phyloP scores from a whole-genome alignment of 352 stramenopile genomes.

The Phytophthora litchii region DNA sequence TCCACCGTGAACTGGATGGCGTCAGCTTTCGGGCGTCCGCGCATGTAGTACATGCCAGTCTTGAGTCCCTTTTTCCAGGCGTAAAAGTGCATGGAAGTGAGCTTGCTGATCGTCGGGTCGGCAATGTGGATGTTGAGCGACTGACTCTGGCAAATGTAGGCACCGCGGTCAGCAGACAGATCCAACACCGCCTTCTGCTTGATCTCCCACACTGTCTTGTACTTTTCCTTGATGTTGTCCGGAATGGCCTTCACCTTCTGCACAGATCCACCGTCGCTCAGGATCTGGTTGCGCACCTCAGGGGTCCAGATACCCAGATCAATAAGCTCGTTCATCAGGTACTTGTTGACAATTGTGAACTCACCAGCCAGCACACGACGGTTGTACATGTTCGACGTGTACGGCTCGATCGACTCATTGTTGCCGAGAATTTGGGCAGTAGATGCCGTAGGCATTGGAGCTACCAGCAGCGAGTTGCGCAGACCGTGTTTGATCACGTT shows the following conservation, averaged over 20 bases:
- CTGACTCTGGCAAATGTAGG: slow-evolving; percentile 98
- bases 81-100: slow-evolving; percentile 99
- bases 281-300: slow-evolving; percentile 98
- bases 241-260: slow-evolving; percentile 92
- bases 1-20: slow-evolving; percentile 99
- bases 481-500: slow-evolving; percentile 96
- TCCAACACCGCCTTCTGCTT: slow-evolving; percentile 98
- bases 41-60: slow-evolving; percentile 99
- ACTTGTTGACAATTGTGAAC: slow-evolving; percentile 99
- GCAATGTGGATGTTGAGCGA: slow-evolving; percentile 99
- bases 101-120: slow-evolving; percentile 96
- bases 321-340: slow-evolving; percentile 98
- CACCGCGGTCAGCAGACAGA: slow-evolving; percentile 97
- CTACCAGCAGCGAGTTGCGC: slow-evolving; percentile 98
- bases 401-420: slow-evolving; percentile 99
- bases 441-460: slow-evolving; percentile 99
- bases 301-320: slow-evolving; percentile 96
- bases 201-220: slow-evolving; percentile 99
- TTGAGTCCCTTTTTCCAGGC: slow-evolving; percentile 99
- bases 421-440: slow-evolving; percentile 99
- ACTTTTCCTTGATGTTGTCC: slow-evolving; percentile 92
- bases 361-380: slow-evolving; percentile 98
- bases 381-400: slow-evolving; percentile 99
- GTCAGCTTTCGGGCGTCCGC: slow-evolving; percentile 97
- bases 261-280: slow-evolving; percentile 96